Conservation (phyloP, 1,139 yeast genomes). For the Geotrichum histeridarum region DNA sequence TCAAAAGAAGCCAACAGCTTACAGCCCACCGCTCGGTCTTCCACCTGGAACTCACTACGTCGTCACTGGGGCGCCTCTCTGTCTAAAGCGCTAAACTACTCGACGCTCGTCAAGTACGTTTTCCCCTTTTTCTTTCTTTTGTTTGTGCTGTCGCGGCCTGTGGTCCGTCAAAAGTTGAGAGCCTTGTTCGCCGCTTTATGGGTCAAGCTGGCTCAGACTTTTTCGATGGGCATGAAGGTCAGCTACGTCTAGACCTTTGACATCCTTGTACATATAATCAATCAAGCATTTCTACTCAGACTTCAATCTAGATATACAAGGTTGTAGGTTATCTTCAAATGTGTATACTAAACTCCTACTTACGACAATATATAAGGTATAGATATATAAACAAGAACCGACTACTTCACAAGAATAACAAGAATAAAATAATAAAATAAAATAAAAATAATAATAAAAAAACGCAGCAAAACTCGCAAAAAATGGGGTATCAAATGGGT, state of each 20-base stretch:
- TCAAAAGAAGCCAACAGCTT: neutral
- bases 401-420: no score
- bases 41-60: conserved; percentile 3
- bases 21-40: neutral
- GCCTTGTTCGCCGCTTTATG: conserved; percentile 1
- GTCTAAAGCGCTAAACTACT: neutral
- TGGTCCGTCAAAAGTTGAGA: neutral
- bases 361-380: no score
- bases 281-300: no score
- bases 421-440: no score
- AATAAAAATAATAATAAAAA: neutral
- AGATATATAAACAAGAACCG: no score
- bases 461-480: neutral
- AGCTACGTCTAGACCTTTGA: conserved; percentile 6
- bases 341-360: no score
- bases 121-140: conserved; percentile 5
- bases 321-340: no score
- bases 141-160: conserved; percentile 3
- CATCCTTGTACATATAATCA: neutral
- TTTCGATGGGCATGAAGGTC: conserved; percentile 17
- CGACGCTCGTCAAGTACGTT: conserved; percentile 1
- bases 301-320: no score
- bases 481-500: neutral
- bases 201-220: conserved; percentile 9
- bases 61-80: conserved; percentile 2